phyloP scores from a whole-genome alignment of 2,329 filamentous ascomycete species.

The Diaporthe longicolla region DNA sequence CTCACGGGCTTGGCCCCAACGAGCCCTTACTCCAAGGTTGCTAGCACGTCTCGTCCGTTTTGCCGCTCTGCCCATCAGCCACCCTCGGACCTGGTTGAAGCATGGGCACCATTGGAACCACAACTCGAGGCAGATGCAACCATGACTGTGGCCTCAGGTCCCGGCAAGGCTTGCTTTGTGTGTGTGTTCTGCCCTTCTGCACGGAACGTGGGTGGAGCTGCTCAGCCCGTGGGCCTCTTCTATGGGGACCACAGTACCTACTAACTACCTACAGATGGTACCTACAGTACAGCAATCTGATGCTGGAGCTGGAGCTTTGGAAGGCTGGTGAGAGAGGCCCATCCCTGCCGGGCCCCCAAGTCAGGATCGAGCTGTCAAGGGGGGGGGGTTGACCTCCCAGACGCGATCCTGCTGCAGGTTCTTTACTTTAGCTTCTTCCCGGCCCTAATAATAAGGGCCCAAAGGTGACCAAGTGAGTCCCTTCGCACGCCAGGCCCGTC shows the following conservation, averaged over 20 bases:
- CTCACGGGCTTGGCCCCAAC: slow-evolving; percentile 28
- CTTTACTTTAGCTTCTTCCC: slow-evolving; percentile 7
- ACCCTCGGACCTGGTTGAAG: slow-evolving; percentile 1
- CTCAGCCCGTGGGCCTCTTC: not conserved
- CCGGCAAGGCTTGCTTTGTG: slow-evolving; percentile 15
- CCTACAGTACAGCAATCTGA: not conserved
- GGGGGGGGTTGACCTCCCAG: slow-evolving; percentile 15
- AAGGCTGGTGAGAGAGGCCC: not conserved
- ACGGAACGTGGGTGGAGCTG: slow-evolving; percentile 6
- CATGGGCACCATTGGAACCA: not conserved
- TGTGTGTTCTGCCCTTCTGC: not conserved
- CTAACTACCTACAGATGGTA: not conserved
- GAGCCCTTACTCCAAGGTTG: slow-evolving; percentile 1
- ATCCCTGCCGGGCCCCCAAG: not conserved
- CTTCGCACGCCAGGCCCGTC: slow-evolving; percentile 24
- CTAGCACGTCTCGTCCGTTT: slow-evolving; percentile 6
- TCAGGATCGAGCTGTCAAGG: slow-evolving; percentile 24
- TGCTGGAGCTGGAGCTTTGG: not conserved
- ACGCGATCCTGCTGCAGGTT: slow-evolving; percentile 26
- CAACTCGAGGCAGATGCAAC: not conserved
- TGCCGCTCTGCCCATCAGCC: slow-evolving; percentile 33
- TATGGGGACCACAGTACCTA: too few species aligned
- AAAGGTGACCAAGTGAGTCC: not conserved
- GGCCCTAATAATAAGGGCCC: not conserved
- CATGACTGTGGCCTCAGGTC: not conserved